A percentile compares a stretch with the other conserved stretches of the same genome.
Conservation (phyloP, 1,284 basidiomycete genomes). For the Cutaneotrichosporon dermatis region DNA sequence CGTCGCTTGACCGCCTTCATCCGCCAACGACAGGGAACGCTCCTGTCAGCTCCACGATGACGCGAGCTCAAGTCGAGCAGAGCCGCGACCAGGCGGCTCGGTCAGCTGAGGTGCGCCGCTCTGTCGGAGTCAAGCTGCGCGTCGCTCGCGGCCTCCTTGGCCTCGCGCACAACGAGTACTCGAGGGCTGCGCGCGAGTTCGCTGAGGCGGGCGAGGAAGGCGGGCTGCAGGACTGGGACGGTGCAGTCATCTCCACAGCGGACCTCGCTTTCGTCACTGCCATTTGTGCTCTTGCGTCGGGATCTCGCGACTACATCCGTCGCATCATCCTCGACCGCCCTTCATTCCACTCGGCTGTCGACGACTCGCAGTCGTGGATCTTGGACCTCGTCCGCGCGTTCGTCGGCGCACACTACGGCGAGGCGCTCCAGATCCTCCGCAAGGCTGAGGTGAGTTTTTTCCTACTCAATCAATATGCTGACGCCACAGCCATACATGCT, state of each 20-base stretch:
- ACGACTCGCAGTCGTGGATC: slow-evolving; percentile 35
- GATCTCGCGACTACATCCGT: slow-evolving; percentile 27
- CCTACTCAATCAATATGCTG: neutral
- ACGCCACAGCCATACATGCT: slow-evolving; percentile 23
- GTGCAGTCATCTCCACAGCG: slow-evolving; percentile 33
- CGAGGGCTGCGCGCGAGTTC: slow-evolving; percentile 30
- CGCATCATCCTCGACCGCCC: slow-evolving; percentile 31
- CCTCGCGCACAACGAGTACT: slow-evolving; percentile 24
- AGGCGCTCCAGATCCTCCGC: slow-evolving; percentile 27
- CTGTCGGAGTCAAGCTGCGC: slow-evolving; percentile 28
- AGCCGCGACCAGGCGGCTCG: slow-evolving; percentile 26
- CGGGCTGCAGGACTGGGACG: slow-evolving; percentile 40
- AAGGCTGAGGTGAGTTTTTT: slow-evolving; percentile 27
- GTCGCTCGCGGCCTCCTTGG: slow-evolving; percentile 33
- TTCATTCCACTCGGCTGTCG: slow-evolving; percentile 31
- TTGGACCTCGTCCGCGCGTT: slow-evolving; percentile 36
- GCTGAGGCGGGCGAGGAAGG: slow-evolving; percentile 34
- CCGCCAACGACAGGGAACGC: slow-evolving; percentile 16
- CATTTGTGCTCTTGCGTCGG: slow-evolving; percentile 31
- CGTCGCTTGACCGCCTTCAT: slow-evolving; percentile 35
- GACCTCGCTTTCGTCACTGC: slow-evolving; percentile 36
- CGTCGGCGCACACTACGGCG: slow-evolving; percentile 37
- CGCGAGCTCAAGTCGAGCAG: slow-evolving; percentile 33
- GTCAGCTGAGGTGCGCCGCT: slow-evolving; percentile 19
- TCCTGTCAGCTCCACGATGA: slow-evolving; percentile 25